Conservation (phyloP, 2,329 filamentous ascomycete genomes). For the Pseudopyricularia cyperi region DNA sequence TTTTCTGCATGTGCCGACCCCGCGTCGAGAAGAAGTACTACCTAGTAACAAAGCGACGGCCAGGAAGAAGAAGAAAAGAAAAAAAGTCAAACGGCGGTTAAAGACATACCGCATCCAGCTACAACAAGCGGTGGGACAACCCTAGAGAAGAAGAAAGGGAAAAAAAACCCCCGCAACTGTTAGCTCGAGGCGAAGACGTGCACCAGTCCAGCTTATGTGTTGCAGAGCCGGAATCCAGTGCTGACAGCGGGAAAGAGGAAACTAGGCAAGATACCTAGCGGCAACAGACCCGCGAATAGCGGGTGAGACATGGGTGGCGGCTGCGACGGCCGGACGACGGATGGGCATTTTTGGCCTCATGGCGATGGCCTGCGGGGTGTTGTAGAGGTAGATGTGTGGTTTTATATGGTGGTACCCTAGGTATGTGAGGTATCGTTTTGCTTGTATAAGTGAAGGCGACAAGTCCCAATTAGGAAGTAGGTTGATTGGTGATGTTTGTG, state of each 20-base stretch:
- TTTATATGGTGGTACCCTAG: too few relatives aligned
- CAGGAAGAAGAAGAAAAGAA: neutral
- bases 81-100: neutral
- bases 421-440: too few relatives aligned
- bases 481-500: too few relatives aligned
- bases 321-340: neutral
- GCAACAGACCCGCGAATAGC: neutral
- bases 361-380: neutral
- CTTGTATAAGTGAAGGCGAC: too few relatives aligned
- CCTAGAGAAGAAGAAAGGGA: neutral
- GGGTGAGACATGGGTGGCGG: neutral
- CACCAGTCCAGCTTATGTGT: neutral
- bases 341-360: constrained; percentile 1
- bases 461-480: too few relatives aligned
- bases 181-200: neutral
- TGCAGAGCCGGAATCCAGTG: neutral
- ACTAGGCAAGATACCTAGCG: neutral
- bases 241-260: neutral
- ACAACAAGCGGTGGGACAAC: neutral
- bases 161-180: too few relatives aligned
- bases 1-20: neutral
- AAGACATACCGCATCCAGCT: constrained; percentile 1
- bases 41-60: too few relatives aligned
- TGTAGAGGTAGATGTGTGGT: too few relatives aligned
- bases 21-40: too few relatives aligned